Evolutionary conservation across 805 yeast genomes (phyloP).

Genomic region (Saccharomycopsis malanga): DNA sequence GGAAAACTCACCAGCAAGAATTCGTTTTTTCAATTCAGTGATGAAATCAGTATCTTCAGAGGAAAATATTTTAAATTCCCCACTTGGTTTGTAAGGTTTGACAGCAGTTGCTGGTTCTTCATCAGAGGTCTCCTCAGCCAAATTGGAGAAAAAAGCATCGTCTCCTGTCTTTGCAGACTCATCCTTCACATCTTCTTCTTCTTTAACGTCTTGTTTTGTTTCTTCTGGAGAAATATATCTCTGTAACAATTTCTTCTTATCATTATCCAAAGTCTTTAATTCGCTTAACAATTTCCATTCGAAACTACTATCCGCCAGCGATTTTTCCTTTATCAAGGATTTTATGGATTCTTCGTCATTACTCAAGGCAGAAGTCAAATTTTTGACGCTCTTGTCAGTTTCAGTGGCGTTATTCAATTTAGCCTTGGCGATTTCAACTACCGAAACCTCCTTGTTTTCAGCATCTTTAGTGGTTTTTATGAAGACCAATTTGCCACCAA

Average conservation of each 20-base stretch:
- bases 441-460: constrained; percentile 30
- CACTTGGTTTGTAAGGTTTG: constrained; percentile 39
- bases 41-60: constrained; percentile 31
- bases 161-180: constrained; percentile 32
- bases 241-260: constrained; percentile 44
- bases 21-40: constrained; percentile 37
- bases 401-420: constrained; percentile 28
- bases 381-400: constrained; percentile 50
- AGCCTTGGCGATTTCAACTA: constrained; percentile 20
- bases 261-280: constrained; percentile 36
- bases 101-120: constrained; percentile 2
- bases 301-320: constrained; percentile 36
- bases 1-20: constrained; percentile 56
- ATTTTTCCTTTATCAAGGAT: constrained; percentile 38
- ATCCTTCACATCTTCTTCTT: constrained; percentile 28
- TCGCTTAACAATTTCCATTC: constrained; percentile 64
- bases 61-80: constrained; percentile 42
- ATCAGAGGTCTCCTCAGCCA: constrained; percentile 23
- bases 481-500: constrained; percentile 76
- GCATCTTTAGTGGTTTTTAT: constrained; percentile 35
- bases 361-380: constrained; percentile 26
- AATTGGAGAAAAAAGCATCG: constrained; percentile 35
- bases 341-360: constrained; percentile 51
- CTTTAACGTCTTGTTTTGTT: constrained; percentile 27
- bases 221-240: constrained; percentile 28